Conservation (phyloP, 306 rosid genomes). For the Sicyos baderoa region DNA sequence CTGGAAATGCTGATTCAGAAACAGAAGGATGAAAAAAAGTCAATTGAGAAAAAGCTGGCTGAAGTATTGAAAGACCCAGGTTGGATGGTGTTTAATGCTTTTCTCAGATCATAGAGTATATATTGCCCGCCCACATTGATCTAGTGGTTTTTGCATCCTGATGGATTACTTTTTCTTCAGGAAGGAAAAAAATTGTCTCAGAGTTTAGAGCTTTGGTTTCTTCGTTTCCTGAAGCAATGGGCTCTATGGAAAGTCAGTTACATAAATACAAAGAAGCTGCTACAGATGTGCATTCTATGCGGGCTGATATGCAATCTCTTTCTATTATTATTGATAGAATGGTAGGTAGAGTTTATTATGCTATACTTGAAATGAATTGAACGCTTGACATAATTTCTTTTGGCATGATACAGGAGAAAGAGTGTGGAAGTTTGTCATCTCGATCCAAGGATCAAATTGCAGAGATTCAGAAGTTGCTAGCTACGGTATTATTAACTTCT, state of each 20-base stretch:
- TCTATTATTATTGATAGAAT: slow-evolving; percentile 66
- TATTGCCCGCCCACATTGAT: slow-evolving; percentile 9
- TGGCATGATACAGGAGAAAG: slow-evolving; percentile 46
- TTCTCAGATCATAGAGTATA: background rate
- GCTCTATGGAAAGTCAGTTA: slow-evolving; percentile 71
- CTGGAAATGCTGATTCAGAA: slow-evolving; percentile 55
- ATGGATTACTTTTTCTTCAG: slow-evolving; percentile 40
- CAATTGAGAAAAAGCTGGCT: slow-evolving; percentile 55
- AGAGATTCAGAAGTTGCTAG: slow-evolving; percentile 57
- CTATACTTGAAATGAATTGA: slow-evolving; percentile 1
- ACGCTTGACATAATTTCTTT: background rate
- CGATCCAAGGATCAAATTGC: slow-evolving; percentile 51
- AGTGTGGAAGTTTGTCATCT: slow-evolving; percentile 46
- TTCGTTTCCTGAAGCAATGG: slow-evolving; percentile 92
- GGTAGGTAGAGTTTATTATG: slow-evolving; percentile 39
- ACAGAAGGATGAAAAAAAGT: slow-evolving; percentile 46
- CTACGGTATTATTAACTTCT: slow-evolving; percentile 41
- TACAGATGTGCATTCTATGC: slow-evolving; percentile 72
- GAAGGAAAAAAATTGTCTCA: slow-evolving; percentile 74
- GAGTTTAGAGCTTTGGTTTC: slow-evolving; percentile 79
- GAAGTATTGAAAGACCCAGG: slow-evolving; percentile 81
- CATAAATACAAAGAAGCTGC: slow-evolving; percentile 79
- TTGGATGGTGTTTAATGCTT: slow-evolving; percentile 19
- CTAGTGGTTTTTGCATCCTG: slow-evolving; percentile 18
- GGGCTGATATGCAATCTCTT: slow-evolving; percentile 74